Evolutionary conservation across 805 yeast species (phyloP).

Genomic region (Helenozyma rhizophorensis): DNA sequence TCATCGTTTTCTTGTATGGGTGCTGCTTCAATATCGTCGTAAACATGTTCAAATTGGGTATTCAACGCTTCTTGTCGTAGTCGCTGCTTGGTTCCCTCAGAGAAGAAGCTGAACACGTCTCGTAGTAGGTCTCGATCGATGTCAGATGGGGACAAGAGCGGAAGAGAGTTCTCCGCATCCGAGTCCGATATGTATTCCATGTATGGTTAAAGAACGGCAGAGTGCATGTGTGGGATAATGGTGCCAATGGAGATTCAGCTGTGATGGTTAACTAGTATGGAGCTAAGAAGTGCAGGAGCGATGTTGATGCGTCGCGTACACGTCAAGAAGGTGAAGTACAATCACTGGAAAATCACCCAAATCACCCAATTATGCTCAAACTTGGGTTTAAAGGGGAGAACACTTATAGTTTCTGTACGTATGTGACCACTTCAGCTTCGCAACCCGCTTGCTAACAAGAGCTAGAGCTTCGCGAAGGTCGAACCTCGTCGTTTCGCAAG

Average conservation of each 20-base stretch:
- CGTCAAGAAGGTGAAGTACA: no score
- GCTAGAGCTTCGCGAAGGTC: no score
- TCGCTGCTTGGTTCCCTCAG: slow-evolving; percentile 7
- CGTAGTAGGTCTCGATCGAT: slow-evolving; percentile 10
- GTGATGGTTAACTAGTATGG: not conserved
- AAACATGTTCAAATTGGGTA: slow-evolving; percentile 8
- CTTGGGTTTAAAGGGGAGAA: no score
- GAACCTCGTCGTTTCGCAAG: no score
- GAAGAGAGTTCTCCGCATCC: slow-evolving; percentile 16
- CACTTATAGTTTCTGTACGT: no score
- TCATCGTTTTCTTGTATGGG: no score
- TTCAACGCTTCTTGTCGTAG: slow-evolving; percentile 8
- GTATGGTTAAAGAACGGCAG: not conserved
- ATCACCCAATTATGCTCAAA: no score
- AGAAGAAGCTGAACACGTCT: slow-evolving; percentile 5
- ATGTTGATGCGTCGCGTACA: slow-evolving; percentile 1
- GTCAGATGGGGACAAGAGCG: slow-evolving; percentile 8
- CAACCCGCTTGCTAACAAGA: no score
- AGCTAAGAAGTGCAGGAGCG: not conserved
- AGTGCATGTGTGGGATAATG: not conserved
- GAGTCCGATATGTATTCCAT: slow-evolving; percentile 17
- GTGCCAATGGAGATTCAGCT: no score
- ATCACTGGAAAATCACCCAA: no score
- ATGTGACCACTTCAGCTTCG: no score
- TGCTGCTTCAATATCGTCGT: not conserved